Percentiles rank a stretch among this genome's conserved stretches.
These are phyloP conservation scores for Trichaptum fuscoviolaceum DNA, from an alignment of 768 basidiomycete species.

Conservation along the genomic window DNA sequence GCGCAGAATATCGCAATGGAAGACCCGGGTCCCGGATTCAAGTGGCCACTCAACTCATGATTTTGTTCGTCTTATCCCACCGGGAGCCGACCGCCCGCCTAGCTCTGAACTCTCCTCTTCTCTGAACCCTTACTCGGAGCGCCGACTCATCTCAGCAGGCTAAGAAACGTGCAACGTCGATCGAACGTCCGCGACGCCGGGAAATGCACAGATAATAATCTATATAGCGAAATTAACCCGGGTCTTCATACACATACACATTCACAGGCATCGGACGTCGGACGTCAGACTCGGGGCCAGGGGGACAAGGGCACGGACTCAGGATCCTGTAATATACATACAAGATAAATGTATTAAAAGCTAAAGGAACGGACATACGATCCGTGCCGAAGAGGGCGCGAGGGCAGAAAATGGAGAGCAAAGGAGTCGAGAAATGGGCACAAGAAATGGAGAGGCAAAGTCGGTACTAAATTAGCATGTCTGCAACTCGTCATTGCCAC, in stretches of 20 bases:
- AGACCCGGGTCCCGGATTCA: not conserved
- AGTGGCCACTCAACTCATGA: not conserved
- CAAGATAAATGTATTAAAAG: not conserved
- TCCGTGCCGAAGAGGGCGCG: not conserved
- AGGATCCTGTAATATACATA: not conserved
- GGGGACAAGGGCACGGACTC: not conserved
- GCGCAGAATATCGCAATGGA: not conserved
- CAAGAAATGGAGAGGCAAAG: constrained; percentile 1
- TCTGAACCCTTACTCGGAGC: not conserved
- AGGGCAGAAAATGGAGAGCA: not conserved
- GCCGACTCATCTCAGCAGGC: not conserved
- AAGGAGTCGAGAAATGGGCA: not conserved
- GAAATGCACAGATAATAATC: not conserved
- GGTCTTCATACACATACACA: not conserved
- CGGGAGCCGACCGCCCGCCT: not conserved
- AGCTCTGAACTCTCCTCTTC: too few species aligned
- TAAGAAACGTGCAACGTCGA: not conserved
- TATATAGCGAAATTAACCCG: not conserved
- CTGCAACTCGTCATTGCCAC: not conserved
- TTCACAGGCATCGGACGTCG: not conserved
- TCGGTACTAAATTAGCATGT: not conserved
- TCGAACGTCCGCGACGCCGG: not conserved
- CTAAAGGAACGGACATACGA: not conserved
- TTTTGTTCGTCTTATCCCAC: not conserved
- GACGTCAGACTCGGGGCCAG: not conserved